Evolutionary conservation across 2,329 filamentous ascomycete species (phyloP).

Genomic region (Monilinia laxa): DNA sequence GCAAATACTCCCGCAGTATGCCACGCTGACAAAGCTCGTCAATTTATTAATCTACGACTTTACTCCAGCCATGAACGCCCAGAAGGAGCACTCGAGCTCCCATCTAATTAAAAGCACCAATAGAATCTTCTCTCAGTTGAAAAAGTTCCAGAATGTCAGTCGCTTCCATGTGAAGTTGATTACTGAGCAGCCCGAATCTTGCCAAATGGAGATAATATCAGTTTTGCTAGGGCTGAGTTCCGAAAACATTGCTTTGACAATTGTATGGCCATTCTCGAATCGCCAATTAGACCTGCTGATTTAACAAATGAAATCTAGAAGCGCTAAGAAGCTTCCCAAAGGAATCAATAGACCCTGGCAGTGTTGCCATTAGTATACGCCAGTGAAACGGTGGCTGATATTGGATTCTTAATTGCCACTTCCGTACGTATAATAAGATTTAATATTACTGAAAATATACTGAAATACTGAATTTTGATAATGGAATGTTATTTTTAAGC

Average conservation of each 20-base stretch:
- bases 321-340: not conserved
- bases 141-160: not conserved
- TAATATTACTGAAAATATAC: too few relatives aligned
- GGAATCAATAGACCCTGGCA: not conserved
- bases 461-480: too few relatives aligned
- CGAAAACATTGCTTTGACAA: not conserved
- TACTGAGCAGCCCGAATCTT: not conserved
- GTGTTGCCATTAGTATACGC: too few relatives aligned
- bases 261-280: not conserved
- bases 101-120: not conserved
- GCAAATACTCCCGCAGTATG: slow-evolving; percentile 4
- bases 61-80: not conserved
- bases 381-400: too few relatives aligned
- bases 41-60: not conserved
- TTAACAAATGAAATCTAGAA: not conserved
- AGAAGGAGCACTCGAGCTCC: not conserved
- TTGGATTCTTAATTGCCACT: too few relatives aligned
- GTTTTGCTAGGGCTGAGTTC: not conserved
- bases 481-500: too few relatives aligned
- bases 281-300: not conserved
- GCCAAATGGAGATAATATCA: not conserved
- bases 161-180: not conserved
- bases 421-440: too few relatives aligned
- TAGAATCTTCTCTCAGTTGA: not conserved
- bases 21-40: not conserved